Evolutionary conservation across 176 grass and related monocot genomes (phyloP), one percentile per base, ranked within the genome.

Genomic region (Rhynchospora tenuis): DNA sequence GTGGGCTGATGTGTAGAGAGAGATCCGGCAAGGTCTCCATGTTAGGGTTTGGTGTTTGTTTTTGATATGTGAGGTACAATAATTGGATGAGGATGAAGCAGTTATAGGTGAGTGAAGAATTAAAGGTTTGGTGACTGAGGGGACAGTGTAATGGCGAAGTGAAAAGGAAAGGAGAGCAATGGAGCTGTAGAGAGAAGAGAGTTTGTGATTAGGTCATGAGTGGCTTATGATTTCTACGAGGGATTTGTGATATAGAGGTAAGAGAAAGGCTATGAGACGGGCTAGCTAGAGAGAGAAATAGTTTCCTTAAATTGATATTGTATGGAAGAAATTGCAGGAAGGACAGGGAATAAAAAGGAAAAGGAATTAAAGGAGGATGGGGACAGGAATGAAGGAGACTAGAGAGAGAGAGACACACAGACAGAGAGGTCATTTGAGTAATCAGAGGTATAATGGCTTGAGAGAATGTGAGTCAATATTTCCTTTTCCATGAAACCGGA

Each of bases 161-260:
- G 69, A 69, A 84, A 77, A 67, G 56, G 83, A 85, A 85, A 62
- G 50, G 65, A 75, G 71, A 67, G 28, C 4, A 28, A 68, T 77
- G 87, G 73, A 48, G 59, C 82, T 26, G 54, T 84, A 82, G 23
- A 52, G 58, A 31, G 79, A 19, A 42, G 77, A 73, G 81, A 66
- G 60, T 82, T 69, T 87, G 85, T 89, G 92, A 98, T 98, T 93
- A 95, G 88, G 79, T 93, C 88, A 94, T 98, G 86, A 94, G 89
- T 94, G 89, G 60, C 63, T 86, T 85, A 90, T 91, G 85, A 93
- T 94, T 94, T 83, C 84, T 72, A 82, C 63, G 48, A 47, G 56
- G 44, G 22, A 59, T 86, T 80, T 88, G 84, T 85, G 80, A 73
- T 82, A 85, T 85, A 81, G 78, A 87, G 33, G 67, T 67, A 75